Evolutionary conservation across 139 green algal genomes (phyloP).

Genomic region (Mesostigma viride): DNA sequence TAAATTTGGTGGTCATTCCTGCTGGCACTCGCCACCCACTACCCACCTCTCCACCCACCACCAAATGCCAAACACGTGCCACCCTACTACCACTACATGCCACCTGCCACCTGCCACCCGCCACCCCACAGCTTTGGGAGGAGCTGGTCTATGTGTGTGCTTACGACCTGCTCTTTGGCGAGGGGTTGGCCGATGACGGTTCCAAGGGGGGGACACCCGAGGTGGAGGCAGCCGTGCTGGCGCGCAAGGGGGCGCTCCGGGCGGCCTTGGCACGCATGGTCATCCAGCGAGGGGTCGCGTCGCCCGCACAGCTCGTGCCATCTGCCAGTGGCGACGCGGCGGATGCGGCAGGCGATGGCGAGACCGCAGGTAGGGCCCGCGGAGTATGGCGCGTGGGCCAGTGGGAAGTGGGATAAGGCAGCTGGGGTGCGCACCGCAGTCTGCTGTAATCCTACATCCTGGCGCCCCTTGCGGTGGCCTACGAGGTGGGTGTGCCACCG

Average conservation of each 20-base stretch:
- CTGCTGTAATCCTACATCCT: neutral
- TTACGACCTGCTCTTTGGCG: slow-evolving; percentile 30
- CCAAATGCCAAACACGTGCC: no score
- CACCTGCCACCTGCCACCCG: no score
- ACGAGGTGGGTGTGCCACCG: neutral
- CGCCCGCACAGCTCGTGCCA: slow-evolving; percentile 12
- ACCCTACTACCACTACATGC: no score
- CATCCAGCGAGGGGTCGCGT: slow-evolving; percentile 17
- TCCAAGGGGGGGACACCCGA: neutral
- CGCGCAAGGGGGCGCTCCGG: slow-evolving; percentile 18
- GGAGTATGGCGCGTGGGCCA: neutral
- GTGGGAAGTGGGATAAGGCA: neutral
- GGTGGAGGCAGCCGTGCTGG: slow-evolving; percentile 20
- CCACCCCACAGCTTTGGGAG: no score
- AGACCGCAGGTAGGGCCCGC: neutral
- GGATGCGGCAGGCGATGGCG: neutral
- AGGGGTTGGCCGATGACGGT: slow-evolving; percentile 22
- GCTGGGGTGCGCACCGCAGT: neutral
- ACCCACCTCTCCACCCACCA: no score
- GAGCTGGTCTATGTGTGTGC: slow-evolving; percentile 25
- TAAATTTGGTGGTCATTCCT: no score
- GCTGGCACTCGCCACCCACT: no score
- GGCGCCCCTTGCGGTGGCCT: neutral
- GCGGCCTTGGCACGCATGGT: slow-evolving; percentile 17
- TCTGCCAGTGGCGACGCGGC: no score